Evolutionary conservation across 2,329 filamentous ascomycete genomes (phyloP).

Genomic region (Aspergillus sp.): DNA sequence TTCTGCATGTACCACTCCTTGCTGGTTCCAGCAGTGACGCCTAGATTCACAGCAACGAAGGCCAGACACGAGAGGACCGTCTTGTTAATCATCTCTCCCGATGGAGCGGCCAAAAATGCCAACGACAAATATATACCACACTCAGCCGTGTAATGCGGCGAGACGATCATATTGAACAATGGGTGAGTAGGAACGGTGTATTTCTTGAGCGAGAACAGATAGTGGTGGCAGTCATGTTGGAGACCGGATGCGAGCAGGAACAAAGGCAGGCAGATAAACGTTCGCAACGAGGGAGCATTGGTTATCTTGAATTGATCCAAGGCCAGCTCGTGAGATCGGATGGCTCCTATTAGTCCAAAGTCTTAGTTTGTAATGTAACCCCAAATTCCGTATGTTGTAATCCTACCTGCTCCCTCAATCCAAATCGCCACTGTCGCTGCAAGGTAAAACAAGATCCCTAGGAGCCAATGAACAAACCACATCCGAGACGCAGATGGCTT

Average conservation of each 20-base stretch:
- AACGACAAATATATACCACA: slow-evolving; percentile 77
- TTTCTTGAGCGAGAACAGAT: slow-evolving; percentile 65
- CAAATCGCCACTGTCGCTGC: slow-evolving; percentile 69
- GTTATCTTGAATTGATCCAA: slow-evolving; percentile 32
- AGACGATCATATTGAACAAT: slow-evolving; percentile 66
- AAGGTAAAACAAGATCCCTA: slow-evolving; percentile 73
- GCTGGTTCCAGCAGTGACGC: slow-evolving; percentile 70
- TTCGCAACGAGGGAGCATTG: slow-evolving; percentile 43
- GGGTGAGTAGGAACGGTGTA: slow-evolving; percentile 74
- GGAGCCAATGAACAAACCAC: slow-evolving; percentile 75
- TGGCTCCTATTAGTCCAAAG: slow-evolving; percentile 16
- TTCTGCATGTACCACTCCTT: slow-evolving; percentile 70
- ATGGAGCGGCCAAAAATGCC: slow-evolving; percentile 65
- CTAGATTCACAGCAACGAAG: slow-evolving; percentile 75
- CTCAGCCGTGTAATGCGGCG: slow-evolving; percentile 88
- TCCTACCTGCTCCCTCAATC: slow-evolving; percentile 70
- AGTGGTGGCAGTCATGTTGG: slow-evolving; percentile 67
- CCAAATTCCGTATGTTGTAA: neutral
- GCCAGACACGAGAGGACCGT: slow-evolving; percentile 63
- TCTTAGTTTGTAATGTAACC: neutral
- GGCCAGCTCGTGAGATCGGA: slow-evolving; percentile 28
- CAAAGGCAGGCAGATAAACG: slow-evolving; percentile 51
- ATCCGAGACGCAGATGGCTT: slow-evolving; percentile 68
- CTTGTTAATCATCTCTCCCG: slow-evolving; percentile 59
- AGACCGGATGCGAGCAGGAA: slow-evolving; percentile 64